Base-by-base conservation (phyloP, 805 yeast species). In the Gaillardinia entomophila region DNA sequence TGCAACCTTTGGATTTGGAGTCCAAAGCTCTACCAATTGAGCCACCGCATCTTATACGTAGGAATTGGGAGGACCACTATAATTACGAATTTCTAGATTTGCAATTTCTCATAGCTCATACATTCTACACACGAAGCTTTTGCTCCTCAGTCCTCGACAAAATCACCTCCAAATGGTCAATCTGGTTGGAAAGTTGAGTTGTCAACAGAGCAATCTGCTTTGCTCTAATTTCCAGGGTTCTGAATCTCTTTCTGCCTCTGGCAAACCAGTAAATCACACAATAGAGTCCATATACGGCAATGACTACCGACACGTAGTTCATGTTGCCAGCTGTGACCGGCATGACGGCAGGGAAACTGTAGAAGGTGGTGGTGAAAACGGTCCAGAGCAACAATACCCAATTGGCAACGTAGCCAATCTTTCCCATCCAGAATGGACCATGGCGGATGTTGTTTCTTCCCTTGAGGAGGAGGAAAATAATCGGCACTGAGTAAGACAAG, bases 361-460 rank as follows among this genome's bases (percentile, higher is more conserved):
- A 80, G 55, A 81, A 75, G 2, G 78, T 68, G 4, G 74, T 38
- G 5, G 79, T 70, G 46, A 82, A 81, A 0, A 68, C 30, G 0
- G 84, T 66, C 83, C 86, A 81, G 3, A 53, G 42, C 3, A 79
- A 36, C 12, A 73, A 59, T 2, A 79, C 71, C 14, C 66, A 45
- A 48, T 79, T 78, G 31, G 72, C 55, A 30, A 73, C 38, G 1
- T 58, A 43, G 2, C 86, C 86, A 35, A 74, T 30, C 33, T 62
- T 60, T 3, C 83, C 82, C 33, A 72, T 47, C 82, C 86, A 79
- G 55, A 76, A 79, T 23, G 82, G 85, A 27, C 87, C 87, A 49
- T 67, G 79, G 39, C 50, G 60, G 40, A 77, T 73, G 37, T 57
- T 68, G 46, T 60, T 58, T 61, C 80, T 68, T 20, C 77, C 80